These are phyloP conservation scores for Cocos nucifera DNA, from an alignment of 176 grass and related monocot species.

Conservation along the genomic window DNA sequence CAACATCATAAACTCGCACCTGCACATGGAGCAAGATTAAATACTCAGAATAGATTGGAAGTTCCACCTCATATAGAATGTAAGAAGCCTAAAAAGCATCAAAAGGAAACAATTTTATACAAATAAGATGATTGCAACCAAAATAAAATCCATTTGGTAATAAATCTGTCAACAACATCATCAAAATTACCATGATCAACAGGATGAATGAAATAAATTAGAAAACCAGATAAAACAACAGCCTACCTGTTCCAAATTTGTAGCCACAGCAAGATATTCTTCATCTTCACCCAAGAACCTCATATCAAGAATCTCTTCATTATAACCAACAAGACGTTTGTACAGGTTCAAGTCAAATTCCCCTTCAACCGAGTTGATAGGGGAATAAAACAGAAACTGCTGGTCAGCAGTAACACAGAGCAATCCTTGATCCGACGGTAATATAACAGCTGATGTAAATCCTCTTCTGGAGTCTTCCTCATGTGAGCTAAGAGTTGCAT, in stretches of 20 bases:
- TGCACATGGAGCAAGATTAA: constrained; percentile 25
- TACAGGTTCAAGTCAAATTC: constrained; percentile 51
- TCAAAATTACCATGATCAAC: no score
- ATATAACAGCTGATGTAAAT: constrained; percentile 63
- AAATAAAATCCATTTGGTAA: no score
- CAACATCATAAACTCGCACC: constrained; percentile 77
- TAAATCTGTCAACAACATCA: no score
- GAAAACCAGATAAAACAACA: not conserved
- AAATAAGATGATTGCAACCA: no score
- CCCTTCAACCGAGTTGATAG: constrained; percentile 37
- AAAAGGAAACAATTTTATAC: no score
- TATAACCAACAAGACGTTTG: constrained; percentile 79
- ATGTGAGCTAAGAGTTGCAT: constrained; percentile 54
- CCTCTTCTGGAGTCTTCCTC: constrained; percentile 80
- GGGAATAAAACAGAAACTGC: constrained; percentile 75
- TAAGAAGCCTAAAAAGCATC: no score
- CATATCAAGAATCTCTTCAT: constrained; percentile 95
- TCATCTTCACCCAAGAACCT: constrained; percentile 82
- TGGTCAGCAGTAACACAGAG: constrained; percentile 87
- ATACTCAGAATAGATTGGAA: no score
- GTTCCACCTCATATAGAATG: no score
- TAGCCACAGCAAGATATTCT: constrained; percentile 81
- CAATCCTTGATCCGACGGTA: constrained; percentile 54
- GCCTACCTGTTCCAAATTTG: constrained; percentile 84
- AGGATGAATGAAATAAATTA: not conserved